Percentiles rank a stretch among this genome's conserved stretches.
These are phyloP conservation scores for Rhizopogon salebrosus DNA, from an alignment of 768 basidiomycete species.

Conservation along the genomic window DNA sequence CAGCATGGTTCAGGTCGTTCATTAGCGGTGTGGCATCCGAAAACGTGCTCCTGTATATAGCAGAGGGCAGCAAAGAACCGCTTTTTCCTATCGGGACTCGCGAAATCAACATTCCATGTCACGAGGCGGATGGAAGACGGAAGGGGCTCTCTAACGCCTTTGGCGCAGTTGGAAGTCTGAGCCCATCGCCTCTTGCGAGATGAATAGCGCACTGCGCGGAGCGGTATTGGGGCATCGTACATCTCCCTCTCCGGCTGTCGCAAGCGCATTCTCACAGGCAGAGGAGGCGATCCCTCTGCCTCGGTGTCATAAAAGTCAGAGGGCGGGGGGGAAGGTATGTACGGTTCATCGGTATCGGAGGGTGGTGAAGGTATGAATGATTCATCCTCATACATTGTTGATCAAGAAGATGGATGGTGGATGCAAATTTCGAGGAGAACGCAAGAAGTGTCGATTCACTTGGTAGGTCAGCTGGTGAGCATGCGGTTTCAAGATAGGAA, in stretches of 20 bases:
- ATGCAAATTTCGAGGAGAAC: neutral
- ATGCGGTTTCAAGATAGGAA: neutral
- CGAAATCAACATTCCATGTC: conserved; percentile 71
- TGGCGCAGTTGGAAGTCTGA: conserved; percentile 30
- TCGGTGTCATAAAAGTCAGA: conserved; percentile 18
- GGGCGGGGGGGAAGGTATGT: neutral
- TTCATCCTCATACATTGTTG: conserved; percentile 26
- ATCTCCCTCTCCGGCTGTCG: conserved; percentile 13
- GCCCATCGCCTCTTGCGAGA: conserved; percentile 27
- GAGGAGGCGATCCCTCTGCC: conserved; percentile 16
- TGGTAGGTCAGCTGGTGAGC: neutral
- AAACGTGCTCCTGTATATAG: conserved; percentile 49
- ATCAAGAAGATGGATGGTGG: neutral
- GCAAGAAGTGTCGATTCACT: neutral
- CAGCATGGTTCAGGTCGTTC: conserved; percentile 53
- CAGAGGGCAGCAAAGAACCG: conserved; percentile 47
- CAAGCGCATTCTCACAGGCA: conserved; percentile 1
- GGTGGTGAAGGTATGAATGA: conserved; percentile 25
- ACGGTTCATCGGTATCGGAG: conserved; percentile 7
- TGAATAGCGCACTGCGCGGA: conserved; percentile 28
- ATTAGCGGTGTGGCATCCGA: conserved; percentile 36
- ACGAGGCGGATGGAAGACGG: conserved; percentile 50
- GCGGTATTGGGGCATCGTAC: conserved; percentile 22
- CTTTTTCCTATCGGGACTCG: conserved; percentile 27
- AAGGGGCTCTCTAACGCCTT: conserved; percentile 28